Conservation (phyloP, 768 basidiomycete species). For the Crepidotus variabilis region DNA sequence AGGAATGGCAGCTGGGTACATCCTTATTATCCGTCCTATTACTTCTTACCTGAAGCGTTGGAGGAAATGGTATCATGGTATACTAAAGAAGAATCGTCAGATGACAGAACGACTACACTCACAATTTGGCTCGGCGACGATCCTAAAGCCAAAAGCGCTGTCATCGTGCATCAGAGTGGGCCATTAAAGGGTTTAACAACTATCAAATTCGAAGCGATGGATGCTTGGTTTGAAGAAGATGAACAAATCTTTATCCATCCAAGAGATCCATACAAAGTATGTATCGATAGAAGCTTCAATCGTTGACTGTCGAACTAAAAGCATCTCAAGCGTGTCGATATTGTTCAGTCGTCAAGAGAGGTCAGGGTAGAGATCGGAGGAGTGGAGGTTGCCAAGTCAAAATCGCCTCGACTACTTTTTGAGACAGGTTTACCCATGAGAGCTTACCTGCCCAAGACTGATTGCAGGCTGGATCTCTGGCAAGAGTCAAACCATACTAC, state of each 20-base stretch:
- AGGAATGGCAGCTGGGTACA: slow-evolving; percentile 46
- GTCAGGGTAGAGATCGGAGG: slow-evolving; percentile 58
- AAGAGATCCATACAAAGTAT: slow-evolving; percentile 68
- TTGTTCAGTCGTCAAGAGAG: slow-evolving; percentile 56
- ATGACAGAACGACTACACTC: slow-evolving; percentile 23
- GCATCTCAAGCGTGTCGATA: slow-evolving; percentile 49
- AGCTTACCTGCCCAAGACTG: slow-evolving; percentile 58
- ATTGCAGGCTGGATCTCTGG: slow-evolving; percentile 49
- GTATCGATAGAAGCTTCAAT: neutral
- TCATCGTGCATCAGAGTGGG: slow-evolving; percentile 25
- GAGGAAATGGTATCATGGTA: slow-evolving; percentile 42
- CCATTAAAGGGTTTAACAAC: slow-evolving; percentile 43
- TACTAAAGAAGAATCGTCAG: slow-evolving; percentile 29
- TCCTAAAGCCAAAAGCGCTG: slow-evolving; percentile 26
- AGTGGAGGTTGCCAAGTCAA: slow-evolving; percentile 59
- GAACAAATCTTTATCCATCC: slow-evolving; percentile 58
- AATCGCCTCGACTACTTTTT: slow-evolving; percentile 48
- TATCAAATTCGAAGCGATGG: slow-evolving; percentile 45
- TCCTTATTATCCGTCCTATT: slow-evolving; percentile 50
- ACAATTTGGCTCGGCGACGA: slow-evolving; percentile 46
- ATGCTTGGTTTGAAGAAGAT: slow-evolving; percentile 70
- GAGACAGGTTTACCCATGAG: slow-evolving; percentile 56
- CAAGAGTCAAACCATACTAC: slow-evolving; percentile 41
- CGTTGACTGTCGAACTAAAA: neutral
- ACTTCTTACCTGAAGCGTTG: slow-evolving; percentile 31